Evolutionary conservation across 78 protist species (phyloP).

Genomic region (Dictyostelium brefeldianum): DNA sequence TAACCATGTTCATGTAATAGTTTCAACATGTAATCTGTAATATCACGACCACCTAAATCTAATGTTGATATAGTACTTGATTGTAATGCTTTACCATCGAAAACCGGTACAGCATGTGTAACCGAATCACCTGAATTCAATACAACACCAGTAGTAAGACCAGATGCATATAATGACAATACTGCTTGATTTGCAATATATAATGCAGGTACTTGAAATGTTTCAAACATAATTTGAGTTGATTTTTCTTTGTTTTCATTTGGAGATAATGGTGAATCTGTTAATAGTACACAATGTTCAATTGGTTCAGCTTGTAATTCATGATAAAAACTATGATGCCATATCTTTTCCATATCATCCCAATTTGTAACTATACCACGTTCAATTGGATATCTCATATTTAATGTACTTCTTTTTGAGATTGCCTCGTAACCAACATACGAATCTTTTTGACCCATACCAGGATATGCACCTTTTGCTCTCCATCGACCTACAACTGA

Average conservation of each 20-base stretch:
- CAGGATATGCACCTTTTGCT: background rate
- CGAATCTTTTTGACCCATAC: constrained; percentile 77
- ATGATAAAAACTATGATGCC: constrained; percentile 97
- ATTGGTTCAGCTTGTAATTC: constrained; percentile 96
- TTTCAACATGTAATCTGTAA: constrained; percentile 95
- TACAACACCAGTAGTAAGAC: constrained; percentile 95
- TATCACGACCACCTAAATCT: constrained; percentile 94
- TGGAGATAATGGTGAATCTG: constrained; percentile 93
- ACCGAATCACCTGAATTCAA: constrained; percentile 26
- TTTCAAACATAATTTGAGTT: constrained; percentile 97
- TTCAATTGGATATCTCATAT: constrained; percentile 90
- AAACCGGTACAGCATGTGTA: background rate
- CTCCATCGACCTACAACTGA: background rate
- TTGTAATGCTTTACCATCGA: background rate
- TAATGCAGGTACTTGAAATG: constrained; percentile 95
- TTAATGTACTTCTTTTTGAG: constrained; percentile 82
- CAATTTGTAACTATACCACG: constrained; percentile 90
- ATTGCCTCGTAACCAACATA: constrained; percentile 96
- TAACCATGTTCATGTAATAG: constrained; percentile 95
- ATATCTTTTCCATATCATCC: constrained; percentile 95
- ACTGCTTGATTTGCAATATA: constrained; percentile 89
- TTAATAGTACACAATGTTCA: constrained; percentile 91
- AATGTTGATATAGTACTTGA: background rate
- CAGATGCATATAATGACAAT: constrained; percentile 90
- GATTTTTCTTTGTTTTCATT: constrained; percentile 93